Evolutionary conservation across 129 eudicot genomes (phyloP).

Genomic region (Daucus carota): DNA sequence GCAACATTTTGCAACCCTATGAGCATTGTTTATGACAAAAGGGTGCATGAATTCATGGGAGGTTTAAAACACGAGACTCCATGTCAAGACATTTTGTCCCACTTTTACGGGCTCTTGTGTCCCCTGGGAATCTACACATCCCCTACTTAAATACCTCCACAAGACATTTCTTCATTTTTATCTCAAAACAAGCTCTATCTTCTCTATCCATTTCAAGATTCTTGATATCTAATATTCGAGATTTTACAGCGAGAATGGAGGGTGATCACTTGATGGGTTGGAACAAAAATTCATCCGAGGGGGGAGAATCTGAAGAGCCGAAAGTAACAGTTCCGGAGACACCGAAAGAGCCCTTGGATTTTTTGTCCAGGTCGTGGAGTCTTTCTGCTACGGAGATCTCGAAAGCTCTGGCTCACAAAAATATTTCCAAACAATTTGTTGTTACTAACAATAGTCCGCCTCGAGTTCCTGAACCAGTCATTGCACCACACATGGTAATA

Average conservation of each 20-base stretch:
- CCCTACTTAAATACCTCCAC: not conserved
- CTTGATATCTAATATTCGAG: not conserved
- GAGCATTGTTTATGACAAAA: conserved; percentile 4
- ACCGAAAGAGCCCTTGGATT: conserved; percentile 86
- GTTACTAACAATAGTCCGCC: conserved; percentile 16
- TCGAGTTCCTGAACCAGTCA: conserved; percentile 34
- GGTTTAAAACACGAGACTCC: conserved; percentile 17
- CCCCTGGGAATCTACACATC: conserved; percentile 1
- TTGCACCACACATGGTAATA: conserved; percentile 35
- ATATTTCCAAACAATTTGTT: conserved; percentile 18
- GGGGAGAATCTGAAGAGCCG: conserved; percentile 20
- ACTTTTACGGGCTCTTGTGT: conserved; percentile 12
- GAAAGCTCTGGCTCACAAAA: conserved; percentile 57
- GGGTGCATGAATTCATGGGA: conserved; percentile 10
- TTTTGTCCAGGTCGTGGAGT: conserved; percentile 88
- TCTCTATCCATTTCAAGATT: conserved; percentile 12
- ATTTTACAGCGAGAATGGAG: conserved; percentile 24
- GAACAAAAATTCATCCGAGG: conserved; percentile 25
- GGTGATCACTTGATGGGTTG: conserved; percentile 21
- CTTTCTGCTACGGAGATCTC: conserved; percentile 68
- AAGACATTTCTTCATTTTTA: conserved; percentile 3
- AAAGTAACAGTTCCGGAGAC: conserved; percentile 42
- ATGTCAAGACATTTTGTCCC: conserved; percentile 19
- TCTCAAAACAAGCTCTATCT: conserved; percentile 15
- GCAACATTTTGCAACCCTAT: not conserved